Evolutionary conservation across 345 rosid genomes (phyloP).

Genomic region (Euphorbia lathyris): DNA sequence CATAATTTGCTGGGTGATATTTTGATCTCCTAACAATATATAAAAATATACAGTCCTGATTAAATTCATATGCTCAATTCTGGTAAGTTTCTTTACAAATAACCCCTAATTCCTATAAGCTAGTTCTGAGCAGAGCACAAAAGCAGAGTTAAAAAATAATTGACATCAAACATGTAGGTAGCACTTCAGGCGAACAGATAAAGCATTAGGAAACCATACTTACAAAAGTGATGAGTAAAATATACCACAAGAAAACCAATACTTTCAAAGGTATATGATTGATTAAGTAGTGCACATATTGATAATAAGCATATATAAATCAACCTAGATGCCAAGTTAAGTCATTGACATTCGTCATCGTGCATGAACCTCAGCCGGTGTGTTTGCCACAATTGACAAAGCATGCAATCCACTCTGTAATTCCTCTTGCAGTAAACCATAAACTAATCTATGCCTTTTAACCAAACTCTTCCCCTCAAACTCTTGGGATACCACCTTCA

Average conservation of each 20-base stretch:
- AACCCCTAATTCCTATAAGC: neutral
- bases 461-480: constrained; percentile 92
- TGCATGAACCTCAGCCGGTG: constrained; percentile 58
- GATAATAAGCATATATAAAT: neutral
- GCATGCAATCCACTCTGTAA: constrained; percentile 83
- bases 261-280: neutral
- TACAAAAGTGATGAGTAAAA: neutral
- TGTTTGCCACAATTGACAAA: constrained; percentile 78
- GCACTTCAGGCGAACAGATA: neutral
- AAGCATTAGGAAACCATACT: neutral
- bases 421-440: constrained; percentile 74
- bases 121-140: neutral
- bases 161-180: neutral
- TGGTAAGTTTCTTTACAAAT: neutral
- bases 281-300: neutral
- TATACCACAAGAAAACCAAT: neutral
- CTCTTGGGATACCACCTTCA: constrained; percentile 68
- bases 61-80: neutral
- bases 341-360: constrained; percentile 16
- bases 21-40: neutral
- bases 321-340: neutral
- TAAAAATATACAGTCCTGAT: neutral
- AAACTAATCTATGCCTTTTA: constrained; percentile 80
- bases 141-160: neutral
- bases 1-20: neutral